These are phyloP conservation scores for Plectranthus barbatus DNA, from an alignment of 257 asterid species.

Conservation along the genomic window DNA sequence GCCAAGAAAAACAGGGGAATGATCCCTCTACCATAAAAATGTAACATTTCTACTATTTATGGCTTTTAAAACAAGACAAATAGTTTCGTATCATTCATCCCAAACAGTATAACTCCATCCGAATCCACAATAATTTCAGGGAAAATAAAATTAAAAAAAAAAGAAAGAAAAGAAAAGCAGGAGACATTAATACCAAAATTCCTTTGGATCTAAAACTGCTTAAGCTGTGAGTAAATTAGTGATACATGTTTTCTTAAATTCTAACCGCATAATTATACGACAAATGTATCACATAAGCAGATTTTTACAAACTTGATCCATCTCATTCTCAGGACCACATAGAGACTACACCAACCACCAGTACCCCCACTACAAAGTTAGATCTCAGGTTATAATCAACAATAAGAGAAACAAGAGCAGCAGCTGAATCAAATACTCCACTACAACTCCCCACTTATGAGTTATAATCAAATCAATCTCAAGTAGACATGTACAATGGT, in stretches of 20 bases:
- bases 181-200: background rate
- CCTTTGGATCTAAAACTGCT: conserved; percentile 1
- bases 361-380: background rate
- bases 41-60: background rate
- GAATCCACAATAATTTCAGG: background rate
- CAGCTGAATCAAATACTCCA: conserved; percentile 2
- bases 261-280: background rate
- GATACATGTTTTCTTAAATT: background rate
- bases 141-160: background rate
- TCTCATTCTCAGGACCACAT: background rate
- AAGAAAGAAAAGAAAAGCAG: too few species aligned
- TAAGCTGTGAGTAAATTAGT: background rate
- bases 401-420: background rate
- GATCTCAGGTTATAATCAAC: background rate
- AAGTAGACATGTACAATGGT: conserved; percentile 1
- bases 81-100: background rate
- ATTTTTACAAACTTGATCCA: background rate
- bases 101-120: background rate
- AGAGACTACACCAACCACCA: background rate
- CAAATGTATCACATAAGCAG: background rate
- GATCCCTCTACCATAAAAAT: background rate
- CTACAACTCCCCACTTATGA: background rate
- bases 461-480: conserved; percentile 1
- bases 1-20: background rate
- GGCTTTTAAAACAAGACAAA: background rate